These are phyloP conservation scores for Hyphochytrium catenoides DNA, from an alignment of 352 stramenopile genomes.

Conservation along the genomic window DNA sequence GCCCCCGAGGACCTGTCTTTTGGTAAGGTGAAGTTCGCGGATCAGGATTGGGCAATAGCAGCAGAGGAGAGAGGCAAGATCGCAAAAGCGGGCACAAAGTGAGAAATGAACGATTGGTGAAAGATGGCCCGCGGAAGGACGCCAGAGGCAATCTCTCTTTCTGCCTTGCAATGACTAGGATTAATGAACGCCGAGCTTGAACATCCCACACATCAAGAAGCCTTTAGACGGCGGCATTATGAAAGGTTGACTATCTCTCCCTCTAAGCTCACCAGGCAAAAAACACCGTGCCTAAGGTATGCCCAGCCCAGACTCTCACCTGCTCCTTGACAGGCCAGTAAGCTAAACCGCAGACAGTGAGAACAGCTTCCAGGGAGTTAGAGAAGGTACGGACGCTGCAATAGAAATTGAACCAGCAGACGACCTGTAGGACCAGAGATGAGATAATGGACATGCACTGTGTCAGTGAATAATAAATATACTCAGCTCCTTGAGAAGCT, in stretches of 20 bases:
- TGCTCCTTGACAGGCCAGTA: constrained; percentile 21
- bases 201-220: constrained; percentile 7
- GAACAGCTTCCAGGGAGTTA: constrained; percentile 53
- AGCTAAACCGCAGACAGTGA: constrained; percentile 31
- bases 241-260: constrained; percentile 2
- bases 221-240: constrained; percentile 2
- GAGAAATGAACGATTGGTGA: no score
- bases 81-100: no score
- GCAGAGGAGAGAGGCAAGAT: no score
- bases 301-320: neutral
- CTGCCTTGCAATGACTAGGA: constrained; percentile 10
- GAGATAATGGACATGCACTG: no score
- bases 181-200: constrained; percentile 1
- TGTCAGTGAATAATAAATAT: no score
- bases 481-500: no score
- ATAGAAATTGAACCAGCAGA: constrained; percentile 64
- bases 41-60: neutral
- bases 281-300: constrained; percentile 31
- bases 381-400: constrained; percentile 56
- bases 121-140: constrained; percentile 2
- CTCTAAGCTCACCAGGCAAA: constrained; percentile 12
- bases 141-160: constrained; percentile 13
- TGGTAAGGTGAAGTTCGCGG: neutral
- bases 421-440: no score
- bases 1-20: constrained; percentile 3